Evolutionary conservation across 805 yeast species (phyloP).

Genomic region (Candida corydali): DNA sequence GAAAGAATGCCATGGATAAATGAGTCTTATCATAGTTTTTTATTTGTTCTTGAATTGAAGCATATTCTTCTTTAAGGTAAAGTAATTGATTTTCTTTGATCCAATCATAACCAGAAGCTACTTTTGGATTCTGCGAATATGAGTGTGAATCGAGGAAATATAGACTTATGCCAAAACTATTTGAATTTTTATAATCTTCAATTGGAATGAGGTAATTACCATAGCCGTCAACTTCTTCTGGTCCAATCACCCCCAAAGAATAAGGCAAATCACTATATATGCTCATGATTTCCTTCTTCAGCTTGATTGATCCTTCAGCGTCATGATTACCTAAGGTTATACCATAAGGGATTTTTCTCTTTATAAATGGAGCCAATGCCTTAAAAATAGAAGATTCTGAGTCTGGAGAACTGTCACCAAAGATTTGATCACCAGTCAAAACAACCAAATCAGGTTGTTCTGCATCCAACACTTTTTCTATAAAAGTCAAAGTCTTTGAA

Average conservation of each 20-base stretch:
- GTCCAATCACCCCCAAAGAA: conserved; percentile 60
- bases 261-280: conserved; percentile 60
- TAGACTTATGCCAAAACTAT: conserved; percentile 47
- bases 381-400: conserved; percentile 79
- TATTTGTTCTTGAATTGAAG: conserved; percentile 20
- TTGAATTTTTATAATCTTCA: conserved; percentile 30
- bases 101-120: conserved; percentile 81
- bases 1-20: conserved; percentile 86
- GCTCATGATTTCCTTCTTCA: conserved; percentile 56
- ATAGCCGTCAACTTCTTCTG: conserved; percentile 66
- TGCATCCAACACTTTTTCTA: conserved; percentile 58
- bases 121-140: conserved; percentile 62
- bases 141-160: conserved; percentile 85
- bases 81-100: conserved; percentile 65
- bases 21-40: conserved; percentile 39
- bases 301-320: conserved; percentile 68
- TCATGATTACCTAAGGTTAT: conserved; percentile 92
- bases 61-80: conserved; percentile 41
- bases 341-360: conserved; percentile 75
- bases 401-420: conserved; percentile 77
- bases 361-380: conserved; percentile 65
- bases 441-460: conserved; percentile 86
- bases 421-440: conserved; percentile 87
- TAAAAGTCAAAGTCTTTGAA: conserved; percentile 57
- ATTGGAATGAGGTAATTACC: conserved; percentile 74